phyloP scores from a whole-genome alignment of 2,329 filamentous ascomycete species.

The Epichloe festucae region DNA sequence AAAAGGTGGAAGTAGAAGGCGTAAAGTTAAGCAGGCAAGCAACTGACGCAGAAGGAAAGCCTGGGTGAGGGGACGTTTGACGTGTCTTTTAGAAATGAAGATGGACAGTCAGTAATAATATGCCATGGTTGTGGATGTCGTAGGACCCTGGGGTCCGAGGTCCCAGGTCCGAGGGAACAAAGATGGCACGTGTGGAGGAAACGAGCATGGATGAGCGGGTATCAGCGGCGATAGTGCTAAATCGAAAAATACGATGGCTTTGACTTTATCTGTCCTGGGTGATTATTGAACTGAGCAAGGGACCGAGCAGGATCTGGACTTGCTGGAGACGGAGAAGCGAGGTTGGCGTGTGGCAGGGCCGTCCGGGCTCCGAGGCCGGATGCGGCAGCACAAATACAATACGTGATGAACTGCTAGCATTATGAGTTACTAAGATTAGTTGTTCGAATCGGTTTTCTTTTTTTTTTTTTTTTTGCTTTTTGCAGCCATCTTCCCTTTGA shows the following conservation, averaged over 20 bases:
- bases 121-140: background rate
- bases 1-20: background rate
- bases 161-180: background rate
- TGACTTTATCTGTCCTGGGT: background rate
- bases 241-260: background rate
- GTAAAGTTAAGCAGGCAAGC: background rate
- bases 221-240: background rate
- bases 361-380: no score
- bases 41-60: background rate
- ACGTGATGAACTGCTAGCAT: no score
- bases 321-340: no score
- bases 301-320: slow-evolving; percentile 11
- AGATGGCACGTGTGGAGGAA: background rate
- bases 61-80: background rate
- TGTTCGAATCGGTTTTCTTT: no score
- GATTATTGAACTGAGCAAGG: no score
- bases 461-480: no score
- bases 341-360: no score
- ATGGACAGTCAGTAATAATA: background rate
- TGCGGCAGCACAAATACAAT: no score
- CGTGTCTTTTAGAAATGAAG: background rate
- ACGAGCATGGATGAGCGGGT: background rate
- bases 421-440: no score
- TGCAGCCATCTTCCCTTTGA: no score
- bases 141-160: background rate